phyloP scores from a whole-genome alignment of 352 stramenopile genomes.

The Phytophthora agathidicida region DNA sequence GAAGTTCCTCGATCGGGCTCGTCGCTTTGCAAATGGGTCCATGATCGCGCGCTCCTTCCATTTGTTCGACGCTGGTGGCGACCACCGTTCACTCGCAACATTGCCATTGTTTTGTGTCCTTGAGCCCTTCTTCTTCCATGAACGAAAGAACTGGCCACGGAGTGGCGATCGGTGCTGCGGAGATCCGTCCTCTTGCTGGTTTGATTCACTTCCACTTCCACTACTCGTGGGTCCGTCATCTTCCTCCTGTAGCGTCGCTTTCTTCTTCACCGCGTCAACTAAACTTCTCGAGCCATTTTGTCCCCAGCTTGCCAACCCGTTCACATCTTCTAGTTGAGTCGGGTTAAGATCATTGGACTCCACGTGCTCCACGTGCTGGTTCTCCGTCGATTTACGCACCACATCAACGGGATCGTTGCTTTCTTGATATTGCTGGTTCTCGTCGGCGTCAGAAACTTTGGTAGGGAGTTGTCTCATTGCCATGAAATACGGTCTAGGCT shows the following conservation, averaged over 20 bases:
- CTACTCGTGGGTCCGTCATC: slow-evolving; percentile 20
- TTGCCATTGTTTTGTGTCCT: slow-evolving; percentile 23
- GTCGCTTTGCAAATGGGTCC: slow-evolving; percentile 74
- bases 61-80: slow-evolving; percentile 54
- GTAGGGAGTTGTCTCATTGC: slow-evolving; percentile 45
- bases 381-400: slow-evolving; percentile 11
- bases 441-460: slow-evolving; percentile 6
- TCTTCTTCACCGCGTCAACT: neutral
- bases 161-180: slow-evolving; percentile 14
- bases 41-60: slow-evolving; percentile 74
- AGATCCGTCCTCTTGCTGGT: slow-evolving; percentile 30
- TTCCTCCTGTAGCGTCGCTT: neutral
- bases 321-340: slow-evolving; percentile 2
- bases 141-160: slow-evolving; percentile 53
- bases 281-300: neutral
- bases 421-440: slow-evolving; percentile 24
- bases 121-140: slow-evolving; percentile 57
- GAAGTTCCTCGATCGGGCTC: slow-evolving; percentile 11
- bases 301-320: neutral
- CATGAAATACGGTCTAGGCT: slow-evolving; percentile 61
- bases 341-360: slow-evolving; percentile 15
- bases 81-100: slow-evolving; percentile 19
- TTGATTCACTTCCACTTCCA: slow-evolving; percentile 21
- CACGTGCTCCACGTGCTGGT: slow-evolving; percentile 34
- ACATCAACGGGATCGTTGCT: slow-evolving; percentile 4